Conservation (phyloP, 345 rosid species). For the Passiflora organensis region DNA sequence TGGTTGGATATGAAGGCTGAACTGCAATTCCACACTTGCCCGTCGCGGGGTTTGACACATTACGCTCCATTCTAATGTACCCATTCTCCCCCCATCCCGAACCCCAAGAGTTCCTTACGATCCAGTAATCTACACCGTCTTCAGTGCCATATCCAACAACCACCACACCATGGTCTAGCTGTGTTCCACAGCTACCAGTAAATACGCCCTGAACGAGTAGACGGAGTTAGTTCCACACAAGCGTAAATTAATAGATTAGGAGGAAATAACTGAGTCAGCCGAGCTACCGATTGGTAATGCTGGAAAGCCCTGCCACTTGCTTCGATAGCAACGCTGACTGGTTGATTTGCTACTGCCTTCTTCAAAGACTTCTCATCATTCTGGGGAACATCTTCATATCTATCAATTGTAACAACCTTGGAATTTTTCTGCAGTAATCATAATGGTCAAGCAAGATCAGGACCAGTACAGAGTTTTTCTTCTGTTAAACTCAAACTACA, state of each 20-base stretch:
- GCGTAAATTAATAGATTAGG: too few relatives aligned
- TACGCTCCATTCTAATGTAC: slow-evolving; percentile 1
- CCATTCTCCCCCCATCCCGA: not conserved
- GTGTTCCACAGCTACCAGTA: not conserved
- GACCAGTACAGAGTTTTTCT: too few relatives aligned
- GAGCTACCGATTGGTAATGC: slow-evolving; percentile 20
- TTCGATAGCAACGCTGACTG: slow-evolving; percentile 31
- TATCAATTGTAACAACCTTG: slow-evolving; percentile 23
- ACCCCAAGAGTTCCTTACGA: slow-evolving; percentile 4
- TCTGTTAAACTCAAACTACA: too few relatives aligned
- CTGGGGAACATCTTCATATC: slow-evolving; percentile 25
- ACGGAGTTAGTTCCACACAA: not conserved
- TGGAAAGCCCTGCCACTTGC: slow-evolving; percentile 30
- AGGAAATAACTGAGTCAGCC: not conserved
- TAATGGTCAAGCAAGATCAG: not conserved
- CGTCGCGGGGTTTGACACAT: not conserved
- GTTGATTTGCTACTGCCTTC: slow-evolving; percentile 28
- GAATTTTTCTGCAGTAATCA: slow-evolving; percentile 20
- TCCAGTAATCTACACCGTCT: not conserved
- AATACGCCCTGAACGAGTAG: not conserved
- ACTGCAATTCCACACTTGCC: not conserved
- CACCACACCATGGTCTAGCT: not conserved
- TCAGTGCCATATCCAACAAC: not conserved
- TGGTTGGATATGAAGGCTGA: not conserved
- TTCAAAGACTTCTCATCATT: slow-evolving; percentile 23